These are phyloP conservation scores for Hymenoscyphus linearis DNA, from an alignment of 2,329 filamentous ascomycete species.

Conservation along the genomic window DNA sequence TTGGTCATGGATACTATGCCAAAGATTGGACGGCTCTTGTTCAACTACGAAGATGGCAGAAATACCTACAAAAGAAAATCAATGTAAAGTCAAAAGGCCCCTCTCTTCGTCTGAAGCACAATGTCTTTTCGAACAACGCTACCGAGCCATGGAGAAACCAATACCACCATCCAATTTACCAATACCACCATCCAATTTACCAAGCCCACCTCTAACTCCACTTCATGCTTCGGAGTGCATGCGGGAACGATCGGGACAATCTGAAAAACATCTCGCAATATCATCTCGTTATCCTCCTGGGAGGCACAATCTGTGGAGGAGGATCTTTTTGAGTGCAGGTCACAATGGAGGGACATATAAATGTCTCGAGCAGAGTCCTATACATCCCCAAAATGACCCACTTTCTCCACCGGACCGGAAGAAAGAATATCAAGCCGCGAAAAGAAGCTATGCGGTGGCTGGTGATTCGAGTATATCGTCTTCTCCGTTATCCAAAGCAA, in stretches of 20 bases:
- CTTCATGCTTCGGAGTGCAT: background rate
- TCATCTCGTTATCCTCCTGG: background rate
- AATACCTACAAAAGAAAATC: conserved; percentile 13
- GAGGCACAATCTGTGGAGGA: background rate
- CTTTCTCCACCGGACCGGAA: background rate
- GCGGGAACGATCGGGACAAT: background rate
- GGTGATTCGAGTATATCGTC: background rate
- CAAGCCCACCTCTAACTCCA: background rate
- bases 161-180: background rate
- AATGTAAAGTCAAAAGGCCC: conserved; percentile 2
- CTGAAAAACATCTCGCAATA: background rate
- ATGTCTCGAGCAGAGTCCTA: background rate
- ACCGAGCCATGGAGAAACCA: background rate
- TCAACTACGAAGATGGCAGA: conserved; percentile 12
- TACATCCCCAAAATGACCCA: background rate
- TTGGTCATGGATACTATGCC: conserved; percentile 22
- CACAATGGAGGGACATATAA: background rate
- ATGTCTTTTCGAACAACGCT: conserved; percentile 4
- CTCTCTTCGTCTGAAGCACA: conserved; percentile 7
- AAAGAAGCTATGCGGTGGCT: background rate
- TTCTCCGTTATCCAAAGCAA: background rate
- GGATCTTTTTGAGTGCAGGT: background rate
- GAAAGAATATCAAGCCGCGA: background rate
- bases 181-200: background rate
- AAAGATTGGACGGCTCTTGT: conserved; percentile 13